phyloP scores from a whole-genome alignment of 768 basidiomycete genomes.

The Phylloporus sp. region DNA sequence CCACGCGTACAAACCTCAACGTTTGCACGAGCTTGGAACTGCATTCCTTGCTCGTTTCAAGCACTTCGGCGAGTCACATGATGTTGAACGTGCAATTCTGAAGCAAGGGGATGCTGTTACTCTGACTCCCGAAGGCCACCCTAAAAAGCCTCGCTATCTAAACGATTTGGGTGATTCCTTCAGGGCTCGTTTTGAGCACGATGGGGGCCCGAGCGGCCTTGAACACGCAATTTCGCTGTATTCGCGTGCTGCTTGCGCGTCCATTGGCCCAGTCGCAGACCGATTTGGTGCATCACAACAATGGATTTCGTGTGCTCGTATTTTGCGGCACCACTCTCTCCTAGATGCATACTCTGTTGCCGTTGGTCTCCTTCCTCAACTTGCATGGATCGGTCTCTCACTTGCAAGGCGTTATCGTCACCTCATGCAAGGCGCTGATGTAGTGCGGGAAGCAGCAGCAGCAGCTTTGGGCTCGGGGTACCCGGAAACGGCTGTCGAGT shows the following conservation, averaged over 20 bases:
- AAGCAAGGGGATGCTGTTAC: neutral
- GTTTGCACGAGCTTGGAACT: neutral
- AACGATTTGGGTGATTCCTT: neutral
- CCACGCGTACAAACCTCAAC: neutral
- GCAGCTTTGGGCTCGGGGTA: conserved; percentile 13
- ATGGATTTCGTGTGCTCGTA: conserved; percentile 4
- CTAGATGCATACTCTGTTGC: conserved; percentile 20
- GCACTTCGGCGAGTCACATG: neutral
- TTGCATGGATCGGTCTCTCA: conserved; percentile 15
- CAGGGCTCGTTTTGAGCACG: neutral
- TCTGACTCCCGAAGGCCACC: neutral
- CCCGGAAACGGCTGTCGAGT: conserved; percentile 8
- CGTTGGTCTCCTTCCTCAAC: conserved; percentile 20
- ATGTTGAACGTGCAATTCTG: conserved; percentile 1
- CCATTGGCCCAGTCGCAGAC: neutral
- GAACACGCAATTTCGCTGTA: conserved; percentile 4
- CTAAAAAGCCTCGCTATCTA: neutral
- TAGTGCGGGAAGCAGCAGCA: conserved; percentile 23
- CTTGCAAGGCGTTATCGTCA: conserved; percentile 14
- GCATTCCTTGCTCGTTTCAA: conserved; percentile 1
- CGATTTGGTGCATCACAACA: conserved; percentile 7
- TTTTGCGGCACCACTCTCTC: conserved; percentile 6
- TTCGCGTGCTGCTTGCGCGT: conserved; percentile 2
- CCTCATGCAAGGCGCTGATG: conserved; percentile 4
- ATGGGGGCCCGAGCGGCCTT: neutral